phyloP scores from a whole-genome alignment of 768 basidiomycete genomes.

The Chiua virens region DNA sequence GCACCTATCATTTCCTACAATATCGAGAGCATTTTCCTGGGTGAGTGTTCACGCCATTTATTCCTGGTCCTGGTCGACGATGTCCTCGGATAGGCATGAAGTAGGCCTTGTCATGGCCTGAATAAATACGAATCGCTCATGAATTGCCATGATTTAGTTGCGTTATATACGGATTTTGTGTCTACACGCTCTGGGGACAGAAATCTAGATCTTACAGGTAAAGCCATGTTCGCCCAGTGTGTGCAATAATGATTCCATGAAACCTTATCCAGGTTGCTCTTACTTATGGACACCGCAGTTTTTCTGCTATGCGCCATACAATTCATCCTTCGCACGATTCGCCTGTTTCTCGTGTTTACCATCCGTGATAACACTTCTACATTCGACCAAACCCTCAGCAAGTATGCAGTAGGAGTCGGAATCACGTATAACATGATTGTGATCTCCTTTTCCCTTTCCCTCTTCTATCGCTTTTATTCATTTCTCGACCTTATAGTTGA shows the following conservation, averaged over 20 bases:
- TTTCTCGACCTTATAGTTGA: slow-evolving; percentile 8
- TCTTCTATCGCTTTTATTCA: not conserved
- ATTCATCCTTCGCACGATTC: not conserved
- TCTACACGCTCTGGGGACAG: slow-evolving; percentile 13
- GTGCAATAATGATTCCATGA: not conserved
- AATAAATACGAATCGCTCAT: not conserved
- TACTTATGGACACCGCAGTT: slow-evolving; percentile 11
- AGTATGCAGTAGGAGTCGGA: not conserved
- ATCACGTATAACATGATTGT: slow-evolving; percentile 14
- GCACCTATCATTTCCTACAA: slow-evolving; percentile 3
- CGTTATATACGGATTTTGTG: slow-evolving; percentile 14
- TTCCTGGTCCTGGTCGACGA: not conserved
- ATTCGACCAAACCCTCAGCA: not conserved
- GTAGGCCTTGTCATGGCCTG: slow-evolving; percentile 1
- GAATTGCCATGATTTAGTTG: slow-evolving; percentile 1
- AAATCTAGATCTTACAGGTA: slow-evolving; percentile 9
- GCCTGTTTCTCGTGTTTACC: slow-evolving; percentile 3
- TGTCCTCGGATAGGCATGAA: slow-evolving; percentile 11
- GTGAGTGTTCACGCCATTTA: slow-evolving; percentile 5
- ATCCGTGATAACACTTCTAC: not conserved
- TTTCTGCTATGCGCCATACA: slow-evolving; percentile 18
- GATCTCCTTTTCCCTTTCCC: not conserved
- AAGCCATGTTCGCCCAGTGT: not conserved
- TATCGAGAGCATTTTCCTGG: slow-evolving; percentile 17
- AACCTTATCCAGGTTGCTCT: slow-evolving; percentile 1